Evolutionary conservation across 768 basidiomycete genomes (phyloP).

Genomic region (Psilocybe azurescens): DNA sequence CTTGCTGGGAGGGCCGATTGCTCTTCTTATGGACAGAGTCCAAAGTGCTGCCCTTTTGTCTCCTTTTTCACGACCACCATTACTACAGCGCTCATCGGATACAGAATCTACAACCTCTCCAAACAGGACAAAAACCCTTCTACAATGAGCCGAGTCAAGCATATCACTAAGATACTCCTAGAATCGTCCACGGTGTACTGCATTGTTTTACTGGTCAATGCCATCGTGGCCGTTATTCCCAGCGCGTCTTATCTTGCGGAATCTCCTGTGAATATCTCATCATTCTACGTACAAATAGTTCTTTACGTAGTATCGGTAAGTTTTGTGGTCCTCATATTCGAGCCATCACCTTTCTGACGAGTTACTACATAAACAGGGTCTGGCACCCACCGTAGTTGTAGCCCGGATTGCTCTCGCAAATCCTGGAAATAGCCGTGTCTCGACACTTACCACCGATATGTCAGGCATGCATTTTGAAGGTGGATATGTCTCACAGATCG

Average conservation of each 20-base stretch:
- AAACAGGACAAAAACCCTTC: neutral
- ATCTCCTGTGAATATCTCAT: neutral
- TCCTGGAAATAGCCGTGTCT: neutral
- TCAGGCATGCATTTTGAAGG: neutral
- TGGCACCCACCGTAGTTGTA: neutral
- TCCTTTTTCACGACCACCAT: constrained; percentile 3
- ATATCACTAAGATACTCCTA: neutral
- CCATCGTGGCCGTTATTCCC: neutral
- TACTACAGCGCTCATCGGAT: constrained; percentile 3
- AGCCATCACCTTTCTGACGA: neutral
- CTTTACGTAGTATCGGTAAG: neutral
- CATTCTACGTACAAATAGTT: neutral
- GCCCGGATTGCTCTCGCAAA: neutral
- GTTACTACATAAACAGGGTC: neutral
- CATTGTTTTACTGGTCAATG: neutral
- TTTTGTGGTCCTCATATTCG: neutral
- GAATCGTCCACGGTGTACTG: neutral
- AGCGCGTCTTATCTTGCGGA: neutral
- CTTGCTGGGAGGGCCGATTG: neutral
- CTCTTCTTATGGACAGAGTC: neutral
- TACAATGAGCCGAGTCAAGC: neutral
- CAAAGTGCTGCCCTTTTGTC: constrained; percentile 3
- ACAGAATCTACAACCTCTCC: constrained; percentile 3
- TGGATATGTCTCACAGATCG: neutral
- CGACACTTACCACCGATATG: neutral